Conservation (phyloP, 1,284 basidiomycete species). For the Amylostereum areolatum region DNA sequence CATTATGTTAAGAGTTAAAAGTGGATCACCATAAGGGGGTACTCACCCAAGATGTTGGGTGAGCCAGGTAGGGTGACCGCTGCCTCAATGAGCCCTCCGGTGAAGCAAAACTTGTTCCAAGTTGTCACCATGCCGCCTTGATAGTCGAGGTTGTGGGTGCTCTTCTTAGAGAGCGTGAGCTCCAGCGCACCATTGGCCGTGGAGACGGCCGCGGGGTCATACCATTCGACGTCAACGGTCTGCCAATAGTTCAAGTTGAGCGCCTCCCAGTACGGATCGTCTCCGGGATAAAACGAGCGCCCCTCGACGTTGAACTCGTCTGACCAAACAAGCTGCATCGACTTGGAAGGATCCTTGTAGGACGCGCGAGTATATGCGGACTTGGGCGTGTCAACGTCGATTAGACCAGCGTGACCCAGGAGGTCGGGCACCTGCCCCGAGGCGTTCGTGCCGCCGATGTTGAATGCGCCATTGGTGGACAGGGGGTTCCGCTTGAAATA, state of each 20-base stretch:
- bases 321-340: constrained; percentile 70
- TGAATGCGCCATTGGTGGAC: constrained; percentile 43
- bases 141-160: constrained; percentile 72
- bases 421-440: constrained; percentile 69
- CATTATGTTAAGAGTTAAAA: no score
- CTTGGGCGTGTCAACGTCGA: constrained; percentile 8
- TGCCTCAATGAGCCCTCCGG: constrained; percentile 71
- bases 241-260: constrained; percentile 18
- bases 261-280: constrained; percentile 57
- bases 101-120: constrained; percentile 96
- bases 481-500: constrained; percentile 35
- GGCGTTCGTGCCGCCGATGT: constrained; percentile 69
- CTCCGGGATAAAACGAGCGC: constrained; percentile 70
- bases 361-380: constrained; percentile 55
- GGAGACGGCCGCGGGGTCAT: constrained; percentile 74
- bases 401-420: constrained; percentile 48
- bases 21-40: no score
- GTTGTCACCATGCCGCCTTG: constrained; percentile 65
- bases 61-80: constrained; percentile 78
- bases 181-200: constrained; percentile 77
- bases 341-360: constrained; percentile 37
- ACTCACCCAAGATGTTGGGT: constrained; percentile 31
- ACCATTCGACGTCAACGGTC: constrained; percentile 64
- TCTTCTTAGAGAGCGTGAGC: constrained; percentile 66
- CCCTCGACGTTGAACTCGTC: constrained; percentile 86